These are phyloP conservation scores for Solanum peruvianum DNA, from an alignment of 257 asterid species.

Conservation along the genomic window DNA sequence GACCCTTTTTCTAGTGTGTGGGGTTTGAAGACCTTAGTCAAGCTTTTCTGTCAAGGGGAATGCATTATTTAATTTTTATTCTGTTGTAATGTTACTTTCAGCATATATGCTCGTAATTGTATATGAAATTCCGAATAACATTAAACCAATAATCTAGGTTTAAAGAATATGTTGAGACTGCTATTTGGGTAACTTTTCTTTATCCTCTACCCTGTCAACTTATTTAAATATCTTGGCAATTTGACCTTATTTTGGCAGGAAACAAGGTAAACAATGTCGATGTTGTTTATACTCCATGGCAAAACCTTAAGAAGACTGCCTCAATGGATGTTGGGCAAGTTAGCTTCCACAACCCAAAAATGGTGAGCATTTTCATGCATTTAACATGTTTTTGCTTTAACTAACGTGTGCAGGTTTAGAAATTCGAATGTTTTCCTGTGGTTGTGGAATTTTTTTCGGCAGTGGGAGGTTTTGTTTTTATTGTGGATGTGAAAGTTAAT, in stretches of 20 bases:
- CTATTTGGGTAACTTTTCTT: not conserved
- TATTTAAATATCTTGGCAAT: not conserved
- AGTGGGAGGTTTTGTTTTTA: not conserved
- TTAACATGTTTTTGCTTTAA: not conserved
- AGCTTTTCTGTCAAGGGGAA: not conserved
- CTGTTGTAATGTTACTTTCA: not conserved
- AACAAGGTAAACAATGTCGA: slow-evolving; percentile 84
- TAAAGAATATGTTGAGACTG: not conserved
- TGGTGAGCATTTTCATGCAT: slow-evolving; percentile 37
- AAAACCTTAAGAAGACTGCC: slow-evolving; percentile 86
- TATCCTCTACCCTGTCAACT: not conserved
- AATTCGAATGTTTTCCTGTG: not conserved
- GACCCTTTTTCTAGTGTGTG: not conserved
- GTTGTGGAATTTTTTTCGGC: not conserved
- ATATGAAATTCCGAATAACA: not conserved
- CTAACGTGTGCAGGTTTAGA: not conserved
- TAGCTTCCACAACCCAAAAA: slow-evolving; percentile 77
- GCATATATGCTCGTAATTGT: not conserved
- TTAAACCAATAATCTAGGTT: not conserved
- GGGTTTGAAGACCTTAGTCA: not conserved
- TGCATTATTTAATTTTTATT: not conserved
- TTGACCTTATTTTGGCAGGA: slow-evolving; percentile 33
- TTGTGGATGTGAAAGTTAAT: not conserved
- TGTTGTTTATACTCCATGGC: slow-evolving; percentile 99
- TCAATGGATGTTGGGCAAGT: slow-evolving; percentile 99